phyloP scores from a whole-genome alignment of 306 rosid species.

The Castanospermum australe region DNA sequence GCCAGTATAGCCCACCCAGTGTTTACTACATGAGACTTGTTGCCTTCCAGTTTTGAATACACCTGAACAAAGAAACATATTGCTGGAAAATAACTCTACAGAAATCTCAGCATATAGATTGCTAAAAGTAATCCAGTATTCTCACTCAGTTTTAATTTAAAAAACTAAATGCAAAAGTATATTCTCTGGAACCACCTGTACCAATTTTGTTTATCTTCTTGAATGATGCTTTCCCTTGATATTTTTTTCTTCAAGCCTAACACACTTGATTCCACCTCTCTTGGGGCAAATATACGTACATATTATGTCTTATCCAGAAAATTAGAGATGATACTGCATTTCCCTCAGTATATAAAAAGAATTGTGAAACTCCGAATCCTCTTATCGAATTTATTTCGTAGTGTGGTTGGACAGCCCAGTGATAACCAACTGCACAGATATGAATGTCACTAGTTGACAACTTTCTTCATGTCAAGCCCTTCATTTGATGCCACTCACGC shows the following conservation, averaged over 20 bases:
- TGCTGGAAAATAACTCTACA: neutral
- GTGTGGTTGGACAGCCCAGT: neutral
- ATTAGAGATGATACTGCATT: neutral
- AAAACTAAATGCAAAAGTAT: conserved; percentile 11
- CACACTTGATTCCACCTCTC: neutral
- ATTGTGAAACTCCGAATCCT: neutral
- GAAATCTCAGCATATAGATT: conserved; percentile 19
- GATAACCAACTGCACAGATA: neutral
- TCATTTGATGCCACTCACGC: neutral
- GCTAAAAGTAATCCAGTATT: conserved; percentile 10
- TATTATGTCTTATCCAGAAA: neutral
- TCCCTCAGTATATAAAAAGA: neutral
- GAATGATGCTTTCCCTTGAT: conserved; percentile 13
- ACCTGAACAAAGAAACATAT: conserved; percentile 44
- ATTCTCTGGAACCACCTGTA: neutral
- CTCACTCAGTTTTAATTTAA: conserved; percentile 1
- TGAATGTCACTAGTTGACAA: neutral
- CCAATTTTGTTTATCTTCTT: conserved; percentile 6
- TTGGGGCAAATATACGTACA: neutral
- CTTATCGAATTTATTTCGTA: neutral
- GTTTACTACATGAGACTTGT: conserved; percentile 69
- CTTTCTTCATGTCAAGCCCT: neutral
- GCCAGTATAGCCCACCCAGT: conserved; percentile 84
- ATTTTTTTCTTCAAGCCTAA: neutral
- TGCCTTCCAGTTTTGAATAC: conserved; percentile 64